Percentiles rank a stretch among this genome's conserved stretches.
Evolutionary conservation across 2,329 filamentous ascomycete species (phyloP).

Genomic region (Sporothrix dimorphospora): DNA sequence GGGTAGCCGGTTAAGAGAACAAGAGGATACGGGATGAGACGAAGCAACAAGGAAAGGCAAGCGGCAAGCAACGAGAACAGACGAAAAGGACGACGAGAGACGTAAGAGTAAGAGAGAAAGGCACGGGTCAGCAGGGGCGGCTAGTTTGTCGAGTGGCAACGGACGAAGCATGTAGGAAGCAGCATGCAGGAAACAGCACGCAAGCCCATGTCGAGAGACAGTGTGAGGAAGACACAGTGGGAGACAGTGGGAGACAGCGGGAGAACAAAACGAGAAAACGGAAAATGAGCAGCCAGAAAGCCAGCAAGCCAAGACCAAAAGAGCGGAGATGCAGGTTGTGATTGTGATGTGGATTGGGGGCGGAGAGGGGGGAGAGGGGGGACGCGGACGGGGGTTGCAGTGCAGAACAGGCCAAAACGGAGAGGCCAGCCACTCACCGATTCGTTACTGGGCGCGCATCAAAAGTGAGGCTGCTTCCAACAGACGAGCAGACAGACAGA

Average conservation of each 20-base stretch:
- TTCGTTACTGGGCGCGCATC: not conserved
- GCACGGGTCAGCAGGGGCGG: not conserved
- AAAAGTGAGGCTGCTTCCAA: slow-evolving; percentile 19
- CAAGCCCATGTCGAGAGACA: not conserved
- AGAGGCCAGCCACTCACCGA: not conserved
- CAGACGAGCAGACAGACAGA: not conserved
- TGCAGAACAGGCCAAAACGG: not conserved
- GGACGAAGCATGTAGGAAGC: not conserved
- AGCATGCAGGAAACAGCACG: not conserved
- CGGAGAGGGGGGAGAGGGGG: not conserved
- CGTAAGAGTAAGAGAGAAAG: not conserved
- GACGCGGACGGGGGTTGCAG: not conserved
- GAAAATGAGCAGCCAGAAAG: not conserved
- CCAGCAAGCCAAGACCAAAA: not conserved
- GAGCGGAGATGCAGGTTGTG: not conserved
- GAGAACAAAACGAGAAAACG: not conserved
- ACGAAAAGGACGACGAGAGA: not conserved
- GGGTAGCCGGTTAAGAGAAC: not conserved
- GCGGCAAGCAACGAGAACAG: not conserved
- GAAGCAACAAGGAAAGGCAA: not conserved
- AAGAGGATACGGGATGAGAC: not conserved
- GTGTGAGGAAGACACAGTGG: not conserved
- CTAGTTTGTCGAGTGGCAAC: slow-evolving; percentile 13
- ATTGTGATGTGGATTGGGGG: not conserved
- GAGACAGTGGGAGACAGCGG: not conserved